Conservation (phyloP, 257 asterid genomes). For the Prunella vulgaris region DNA sequence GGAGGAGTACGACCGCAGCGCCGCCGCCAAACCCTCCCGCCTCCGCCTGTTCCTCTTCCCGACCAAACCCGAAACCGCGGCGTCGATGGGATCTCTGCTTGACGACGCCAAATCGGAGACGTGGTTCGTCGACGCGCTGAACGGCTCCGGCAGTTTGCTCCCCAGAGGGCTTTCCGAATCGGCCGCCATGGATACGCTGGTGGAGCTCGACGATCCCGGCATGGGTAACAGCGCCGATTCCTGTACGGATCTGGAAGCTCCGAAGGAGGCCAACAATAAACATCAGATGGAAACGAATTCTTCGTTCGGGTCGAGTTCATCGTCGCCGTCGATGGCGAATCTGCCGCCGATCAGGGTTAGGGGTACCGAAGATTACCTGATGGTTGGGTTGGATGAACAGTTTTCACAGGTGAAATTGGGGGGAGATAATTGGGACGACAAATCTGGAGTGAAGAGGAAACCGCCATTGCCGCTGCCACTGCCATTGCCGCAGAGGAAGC, state of each 20-base stretch:
- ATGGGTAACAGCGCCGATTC: conserved; percentile 7
- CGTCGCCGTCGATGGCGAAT: conserved; percentile 54
- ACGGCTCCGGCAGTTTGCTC: conserved; percentile 30
- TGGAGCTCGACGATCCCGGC: conserved; percentile 31
- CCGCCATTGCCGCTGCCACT: conserved; percentile 72
- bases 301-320: conserved; percentile 51
- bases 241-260: conserved; percentile 25
- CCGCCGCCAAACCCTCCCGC: conserved; percentile 47
- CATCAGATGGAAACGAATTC: conserved; percentile 46
- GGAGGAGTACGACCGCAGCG: conserved; percentile 61
- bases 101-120: conserved; percentile 71
- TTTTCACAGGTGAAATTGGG: conserved; percentile 42
- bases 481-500: conserved; percentile 53
- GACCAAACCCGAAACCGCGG: conserved; percentile 53
- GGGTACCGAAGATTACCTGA: conserved; percentile 31
- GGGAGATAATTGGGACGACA: conserved; percentile 19
- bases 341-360: conserved; percentile 54
- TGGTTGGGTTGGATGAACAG: conserved; percentile 48
- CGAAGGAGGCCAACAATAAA: conserved; percentile 16
- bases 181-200: conserved; percentile 41
- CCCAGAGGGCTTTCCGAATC: conserved; percentile 61
- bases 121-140: conserved; percentile 64
- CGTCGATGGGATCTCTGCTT: conserved; percentile 60
- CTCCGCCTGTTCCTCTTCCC: conserved; percentile 66
- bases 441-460: conserved; percentile 29